Percentiles rank a stretch among this genome's conserved stretches.
phyloP scores from a whole-genome alignment of 768 basidiomycete genomes.

The Coprinellus aureogranulatus region DNA sequence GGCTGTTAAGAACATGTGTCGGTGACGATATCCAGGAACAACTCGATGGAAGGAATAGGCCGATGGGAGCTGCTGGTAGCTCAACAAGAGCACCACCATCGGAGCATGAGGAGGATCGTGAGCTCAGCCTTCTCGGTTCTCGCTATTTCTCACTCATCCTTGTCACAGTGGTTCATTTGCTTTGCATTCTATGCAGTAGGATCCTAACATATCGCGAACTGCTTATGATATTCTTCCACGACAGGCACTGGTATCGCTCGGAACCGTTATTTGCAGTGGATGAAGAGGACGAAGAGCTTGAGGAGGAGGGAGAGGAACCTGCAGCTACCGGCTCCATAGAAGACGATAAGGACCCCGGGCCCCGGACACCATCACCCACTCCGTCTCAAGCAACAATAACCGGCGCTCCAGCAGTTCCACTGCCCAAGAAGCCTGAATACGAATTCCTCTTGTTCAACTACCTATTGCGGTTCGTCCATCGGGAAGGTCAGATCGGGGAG shows the following conservation, averaged over 20 bases:
- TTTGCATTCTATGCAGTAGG: constrained; percentile 89
- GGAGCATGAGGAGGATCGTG: constrained; percentile 86
- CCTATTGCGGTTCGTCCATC: constrained; percentile 89
- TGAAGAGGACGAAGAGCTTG: constrained; percentile 71
- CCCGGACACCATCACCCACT: constrained; percentile 50
- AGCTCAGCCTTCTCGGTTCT: constrained; percentile 27
- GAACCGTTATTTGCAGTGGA: constrained; percentile 74
- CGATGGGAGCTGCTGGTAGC: constrained; percentile 83
- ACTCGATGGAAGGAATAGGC: constrained; percentile 68
- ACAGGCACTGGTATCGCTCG: constrained; percentile 82
- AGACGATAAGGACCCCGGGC: constrained; percentile 1
- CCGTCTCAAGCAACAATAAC: constrained; percentile 59
- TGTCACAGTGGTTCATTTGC: constrained; percentile 79
- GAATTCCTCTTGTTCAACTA: constrained; percentile 96
- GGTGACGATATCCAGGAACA: constrained; percentile 92
- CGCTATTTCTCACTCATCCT: constrained; percentile 3
- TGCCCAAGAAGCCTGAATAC: constrained; percentile 76
- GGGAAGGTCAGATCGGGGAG: constrained; percentile 91
- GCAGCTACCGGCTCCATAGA: constrained; percentile 20
- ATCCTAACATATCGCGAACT: constrained; percentile 87
- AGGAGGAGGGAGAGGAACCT: constrained; percentile 59
- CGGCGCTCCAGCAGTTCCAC: constrained; percentile 36
- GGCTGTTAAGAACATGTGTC: constrained; percentile 81
- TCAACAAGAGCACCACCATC: constrained; percentile 69
- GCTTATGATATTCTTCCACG: constrained; percentile 96